Evolutionary conservation across 2,329 filamentous ascomycete genomes (phyloP).

Genomic region (Fusarium mangiferae): DNA sequence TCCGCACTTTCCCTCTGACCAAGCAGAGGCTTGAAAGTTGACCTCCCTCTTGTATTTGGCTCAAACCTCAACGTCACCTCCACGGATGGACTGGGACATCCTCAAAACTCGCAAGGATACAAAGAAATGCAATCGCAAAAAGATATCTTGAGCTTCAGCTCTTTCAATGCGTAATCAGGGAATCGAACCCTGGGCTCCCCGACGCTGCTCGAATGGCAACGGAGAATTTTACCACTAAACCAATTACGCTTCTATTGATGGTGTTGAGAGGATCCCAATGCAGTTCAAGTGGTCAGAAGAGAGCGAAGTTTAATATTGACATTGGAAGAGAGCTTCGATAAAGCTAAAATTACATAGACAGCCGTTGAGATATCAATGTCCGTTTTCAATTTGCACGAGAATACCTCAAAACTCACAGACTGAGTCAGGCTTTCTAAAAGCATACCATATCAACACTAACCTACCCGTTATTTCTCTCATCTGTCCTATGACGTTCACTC

Average conservation of each 20-base stretch:
- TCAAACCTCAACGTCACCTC: fast-evolving
- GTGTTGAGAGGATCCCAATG: fast-evolving
- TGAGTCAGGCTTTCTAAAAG: fast-evolving
- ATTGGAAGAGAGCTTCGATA: background rate
- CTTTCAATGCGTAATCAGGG: background rate
- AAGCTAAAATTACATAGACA: background rate
- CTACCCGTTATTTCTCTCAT: background rate
- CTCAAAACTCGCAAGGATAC: fast-evolving
- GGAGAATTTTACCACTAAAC: conserved; percentile 1
- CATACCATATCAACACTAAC: background rate
- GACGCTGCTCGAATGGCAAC: background rate
- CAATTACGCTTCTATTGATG: background rate
- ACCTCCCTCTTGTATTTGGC: fast-evolving
- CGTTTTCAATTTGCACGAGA: background rate
- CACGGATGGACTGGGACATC: fast-evolving
- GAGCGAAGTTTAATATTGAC: background rate
- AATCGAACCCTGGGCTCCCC: background rate
- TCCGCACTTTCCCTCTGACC: background rate
- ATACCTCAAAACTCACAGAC: no score
- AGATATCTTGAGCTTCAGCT: background rate
- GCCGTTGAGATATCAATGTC: no score
- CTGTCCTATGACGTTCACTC: background rate
- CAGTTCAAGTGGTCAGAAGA: fast-evolving
- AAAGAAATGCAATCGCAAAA: fast-evolving
- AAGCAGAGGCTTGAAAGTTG: background rate